Percentiles rank a stretch among this genome's conserved stretches.
phyloP scores from a whole-genome alignment of 192 early-diverging fungal species.

The Phlyctochytrium arcticum region DNA sequence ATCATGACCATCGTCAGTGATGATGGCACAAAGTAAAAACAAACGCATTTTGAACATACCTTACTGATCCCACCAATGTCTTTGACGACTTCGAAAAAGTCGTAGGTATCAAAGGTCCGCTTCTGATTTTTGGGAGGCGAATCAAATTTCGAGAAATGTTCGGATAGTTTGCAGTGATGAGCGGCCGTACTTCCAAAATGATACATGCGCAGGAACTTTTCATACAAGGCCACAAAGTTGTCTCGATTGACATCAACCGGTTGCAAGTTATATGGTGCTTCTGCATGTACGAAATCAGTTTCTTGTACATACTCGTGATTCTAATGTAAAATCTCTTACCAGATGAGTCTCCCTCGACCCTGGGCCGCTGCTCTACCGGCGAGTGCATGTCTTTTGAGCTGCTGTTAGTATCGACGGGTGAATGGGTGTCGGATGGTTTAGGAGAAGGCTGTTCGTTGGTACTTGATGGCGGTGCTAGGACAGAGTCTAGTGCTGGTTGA shows the following conservation, averaged over 20 bases:
- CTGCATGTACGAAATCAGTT: too few relatives aligned
- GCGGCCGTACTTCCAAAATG: slow-evolving; percentile 24
- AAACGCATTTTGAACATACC: slow-evolving; percentile 10
- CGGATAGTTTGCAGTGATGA: slow-evolving; percentile 17
- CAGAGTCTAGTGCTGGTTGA: too few relatives aligned
- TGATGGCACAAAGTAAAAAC: neutral
- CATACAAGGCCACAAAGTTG: slow-evolving; percentile 23
- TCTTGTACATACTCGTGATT: too few relatives aligned
- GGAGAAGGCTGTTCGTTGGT: too few relatives aligned
- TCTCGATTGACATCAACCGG: slow-evolving; percentile 20
- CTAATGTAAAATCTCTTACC: too few relatives aligned
- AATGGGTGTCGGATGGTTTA: too few relatives aligned
- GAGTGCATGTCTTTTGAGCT: too few relatives aligned
- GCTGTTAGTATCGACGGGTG: too few relatives aligned
- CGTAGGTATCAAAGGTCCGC: slow-evolving; percentile 29
- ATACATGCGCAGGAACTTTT: slow-evolving; percentile 19
- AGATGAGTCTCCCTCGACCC: too few relatives aligned
- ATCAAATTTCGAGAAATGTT: slow-evolving; percentile 37
- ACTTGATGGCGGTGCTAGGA: too few relatives aligned
- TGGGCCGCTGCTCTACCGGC: too few relatives aligned
- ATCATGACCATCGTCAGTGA: neutral
- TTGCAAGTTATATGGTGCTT: too few relatives aligned
- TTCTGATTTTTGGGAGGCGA: slow-evolving; percentile 37
- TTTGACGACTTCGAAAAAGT: slow-evolving; percentile 27
- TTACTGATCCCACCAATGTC: slow-evolving; percentile 31